Percentiles rank a stretch among this genome's conserved stretches.
Evolutionary conservation across 345 rosid species (phyloP).

Genomic region (Boechera divaricarpa): DNA sequence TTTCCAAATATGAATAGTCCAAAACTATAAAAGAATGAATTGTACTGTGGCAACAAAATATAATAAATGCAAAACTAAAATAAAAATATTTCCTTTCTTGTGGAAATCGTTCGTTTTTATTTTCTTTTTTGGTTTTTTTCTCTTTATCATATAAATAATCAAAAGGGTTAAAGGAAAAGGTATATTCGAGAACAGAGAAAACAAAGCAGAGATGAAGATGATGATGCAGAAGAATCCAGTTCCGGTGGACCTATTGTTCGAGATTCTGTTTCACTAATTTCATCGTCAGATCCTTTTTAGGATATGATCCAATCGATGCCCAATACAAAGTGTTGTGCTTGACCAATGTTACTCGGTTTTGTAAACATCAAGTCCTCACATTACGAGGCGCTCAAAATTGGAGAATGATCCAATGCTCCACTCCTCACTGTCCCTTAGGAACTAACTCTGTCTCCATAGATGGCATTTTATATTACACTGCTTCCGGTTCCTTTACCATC

Average conservation of each 20-base stretch:
- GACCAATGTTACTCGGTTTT: background rate
- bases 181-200: no score
- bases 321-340: conserved; percentile 6
- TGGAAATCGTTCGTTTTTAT: no score
- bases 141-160: no score
- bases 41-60: background rate
- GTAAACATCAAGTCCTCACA: background rate
- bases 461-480: background rate
- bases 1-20: background rate
- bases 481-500: background rate
- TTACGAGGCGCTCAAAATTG: background rate
- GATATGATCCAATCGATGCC: background rate
- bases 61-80: background rate
- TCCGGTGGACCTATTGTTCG: no score
- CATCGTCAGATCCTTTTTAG: conserved; percentile 26
- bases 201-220: no score
- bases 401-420: background rate
- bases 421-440: background rate
- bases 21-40: background rate
- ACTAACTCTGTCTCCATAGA: background rate
- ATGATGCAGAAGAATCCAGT: no score
- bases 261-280: no score
- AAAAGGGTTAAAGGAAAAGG: no score
- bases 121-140: no score
- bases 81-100: background rate